Conservation (phyloP, 345 rosid species). For the Dovyalis caffra region DNA sequence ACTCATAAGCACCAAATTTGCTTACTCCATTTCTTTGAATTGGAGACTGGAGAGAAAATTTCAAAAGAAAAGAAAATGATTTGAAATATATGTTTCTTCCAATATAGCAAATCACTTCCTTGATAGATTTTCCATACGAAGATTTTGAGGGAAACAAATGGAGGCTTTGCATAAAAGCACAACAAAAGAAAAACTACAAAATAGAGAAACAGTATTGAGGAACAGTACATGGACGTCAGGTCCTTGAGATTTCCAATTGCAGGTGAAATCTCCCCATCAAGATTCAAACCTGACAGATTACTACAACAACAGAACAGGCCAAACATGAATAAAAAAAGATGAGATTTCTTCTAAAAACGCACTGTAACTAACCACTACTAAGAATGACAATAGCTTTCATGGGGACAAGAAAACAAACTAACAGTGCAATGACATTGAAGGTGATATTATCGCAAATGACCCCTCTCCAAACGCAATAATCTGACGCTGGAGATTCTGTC, state of each 20-base stretch:
- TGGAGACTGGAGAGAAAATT: background rate
- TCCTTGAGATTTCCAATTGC: conserved; percentile 81
- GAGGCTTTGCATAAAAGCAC: background rate
- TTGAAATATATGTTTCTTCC: background rate
- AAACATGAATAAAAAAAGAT: conserved; percentile 6
- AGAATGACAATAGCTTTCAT: background rate
- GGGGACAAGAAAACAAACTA: conserved; percentile 25
- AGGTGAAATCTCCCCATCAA: conserved; percentile 91
- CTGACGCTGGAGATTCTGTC: conserved; percentile 71
- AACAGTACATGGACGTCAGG: conserved; percentile 59
- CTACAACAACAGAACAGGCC: conserved; percentile 38
- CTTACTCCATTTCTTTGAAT: background rate
- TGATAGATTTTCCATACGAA: background rate
- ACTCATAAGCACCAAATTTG: background rate
- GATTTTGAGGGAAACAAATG: background rate
- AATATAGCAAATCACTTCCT: background rate
- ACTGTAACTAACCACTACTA: background rate
- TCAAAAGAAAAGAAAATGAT: background rate
- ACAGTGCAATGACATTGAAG: conserved; percentile 83
- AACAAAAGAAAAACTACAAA: background rate
- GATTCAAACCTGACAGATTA: conserved; percentile 83
- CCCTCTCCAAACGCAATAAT: conserved; percentile 92
- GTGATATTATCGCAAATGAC: conserved; percentile 80
- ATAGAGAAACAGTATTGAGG: background rate
- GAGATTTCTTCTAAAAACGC: background rate